Evolutionary conservation across 1,284 basidiomycete species (phyloP), one percentile per base, ranked within the genome.

Genomic region (Exobasidium cylindrosporum): DNA sequence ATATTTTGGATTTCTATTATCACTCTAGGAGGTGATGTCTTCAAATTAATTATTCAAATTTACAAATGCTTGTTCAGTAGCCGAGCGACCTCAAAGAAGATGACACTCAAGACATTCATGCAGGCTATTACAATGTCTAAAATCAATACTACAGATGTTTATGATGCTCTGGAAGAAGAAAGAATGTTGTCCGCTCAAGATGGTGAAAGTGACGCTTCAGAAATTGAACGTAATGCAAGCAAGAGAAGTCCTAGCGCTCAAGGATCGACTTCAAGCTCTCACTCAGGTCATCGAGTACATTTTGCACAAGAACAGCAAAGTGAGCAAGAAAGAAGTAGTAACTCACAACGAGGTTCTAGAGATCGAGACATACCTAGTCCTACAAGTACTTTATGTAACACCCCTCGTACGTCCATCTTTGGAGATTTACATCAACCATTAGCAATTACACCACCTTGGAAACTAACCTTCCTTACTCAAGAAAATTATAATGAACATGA

Each of bases 1-100:
- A 61, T 76, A 23, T 57, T 70, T 6, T 66, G 70, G 58, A 67
- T 78, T 54, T 78, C 76, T 14, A 54, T 67, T 32, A 54, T 62
- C 26, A 66, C 63, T 43, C 65, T 78, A 5, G 69, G 64, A 3
- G 32, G 50, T 13, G 73, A 77, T 14, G 70, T 73, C 2, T 63
- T 70, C 31, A 52, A 60, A 13, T 62, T 74, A 0, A 24, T 73
- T 1, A 32, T 47, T 1, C 58, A 57, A 24, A 55, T 56, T 17
- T 21, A 54, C 50, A 64, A 65, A 14, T 58, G 65, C 0, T 6
- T 58, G n/a, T 14, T 10, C 11, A 14, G 44, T 13, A 21, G 17
- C 29, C 13, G 56, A 46, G 54, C n/a, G 7, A 14, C 56, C 30
- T 45, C 40, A 0, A 28, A 31, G 40, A 23, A 23, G 4, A 4